Conservation (phyloP, 2,329 filamentous ascomycete genomes). For the Rutstroemia sp. region DNA sequence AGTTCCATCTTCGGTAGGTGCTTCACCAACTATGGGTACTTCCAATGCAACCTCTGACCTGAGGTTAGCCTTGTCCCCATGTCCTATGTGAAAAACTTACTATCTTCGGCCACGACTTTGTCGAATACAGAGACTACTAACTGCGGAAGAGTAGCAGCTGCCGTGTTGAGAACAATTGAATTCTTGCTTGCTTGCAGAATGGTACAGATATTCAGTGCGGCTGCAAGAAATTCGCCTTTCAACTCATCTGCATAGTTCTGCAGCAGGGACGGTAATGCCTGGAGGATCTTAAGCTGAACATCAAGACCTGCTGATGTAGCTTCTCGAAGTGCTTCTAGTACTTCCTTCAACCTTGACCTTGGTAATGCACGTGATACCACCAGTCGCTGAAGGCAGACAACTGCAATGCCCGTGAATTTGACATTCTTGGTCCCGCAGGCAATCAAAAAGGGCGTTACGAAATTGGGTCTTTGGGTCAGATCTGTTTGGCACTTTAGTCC, state of each 20-base stretch:
- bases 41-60: slow-evolving; percentile 35
- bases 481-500: slow-evolving; percentile 45
- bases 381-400: slow-evolving; percentile 82
- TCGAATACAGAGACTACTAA: slow-evolving; percentile 90
- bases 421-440: slow-evolving; percentile 85
- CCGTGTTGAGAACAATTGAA: slow-evolving; percentile 88
- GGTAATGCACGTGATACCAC: slow-evolving; percentile 77
- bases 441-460: slow-evolving; percentile 89
- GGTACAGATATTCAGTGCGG: slow-evolving; percentile 83
- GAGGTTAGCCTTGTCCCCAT: slow-evolving; percentile 9
- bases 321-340: slow-evolving; percentile 81
- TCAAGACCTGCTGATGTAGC: slow-evolving; percentile 75
- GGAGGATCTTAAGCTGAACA: slow-evolving; percentile 91
- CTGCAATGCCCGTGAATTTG: slow-evolving; percentile 81
- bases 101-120: slow-evolving; percentile 77
- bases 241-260: slow-evolving; percentile 85
- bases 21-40: slow-evolving; percentile 55
- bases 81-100: slow-evolving; percentile 37
- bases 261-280: slow-evolving; percentile 79
- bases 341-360: slow-evolving; percentile 70
- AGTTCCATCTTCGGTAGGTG: slow-evolving; percentile 56
- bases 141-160: slow-evolving; percentile 92
- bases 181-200: slow-evolving; percentile 87
- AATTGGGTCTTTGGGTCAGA: slow-evolving; percentile 70
- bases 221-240: slow-evolving; percentile 72